A percentile compares a stretch with the other conserved stretches of the same genome.
phyloP scores from a whole-genome alignment of 2,329 filamentous ascomycete species.

The Colletotrichum tanaceti region DNA sequence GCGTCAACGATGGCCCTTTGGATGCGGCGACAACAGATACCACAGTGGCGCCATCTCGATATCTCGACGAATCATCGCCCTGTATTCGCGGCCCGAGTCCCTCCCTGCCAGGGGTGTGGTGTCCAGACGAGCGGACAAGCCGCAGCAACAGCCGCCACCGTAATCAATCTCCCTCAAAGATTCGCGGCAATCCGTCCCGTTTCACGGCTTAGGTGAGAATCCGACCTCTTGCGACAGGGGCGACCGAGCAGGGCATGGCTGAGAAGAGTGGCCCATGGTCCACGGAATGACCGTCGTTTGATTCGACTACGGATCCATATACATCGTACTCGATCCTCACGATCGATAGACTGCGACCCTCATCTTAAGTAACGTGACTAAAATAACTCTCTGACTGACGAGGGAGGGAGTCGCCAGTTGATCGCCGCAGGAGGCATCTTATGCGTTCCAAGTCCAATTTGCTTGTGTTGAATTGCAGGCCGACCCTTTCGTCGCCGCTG shows the following conservation, averaged over 20 bases:
- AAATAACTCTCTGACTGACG: slow-evolving; percentile 14
- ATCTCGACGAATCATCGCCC: slow-evolving; percentile 25
- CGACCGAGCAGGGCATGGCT: slow-evolving; percentile 23
- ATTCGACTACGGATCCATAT: slow-evolving; percentile 23
- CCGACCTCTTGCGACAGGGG: slow-evolving; percentile 9
- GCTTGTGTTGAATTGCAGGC: slow-evolving; percentile 1
- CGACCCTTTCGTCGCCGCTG: slow-evolving; percentile 14
- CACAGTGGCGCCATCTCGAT: slow-evolving; percentile 30
- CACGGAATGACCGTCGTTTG: slow-evolving; percentile 21
- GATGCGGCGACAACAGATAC: slow-evolving; percentile 18
- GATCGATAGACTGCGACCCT: slow-evolving; percentile 18
- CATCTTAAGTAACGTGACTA: neutral
- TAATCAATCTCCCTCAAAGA: slow-evolving; percentile 23
- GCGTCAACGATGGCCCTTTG: slow-evolving; percentile 29
- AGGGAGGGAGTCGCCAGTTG: slow-evolving; percentile 5
- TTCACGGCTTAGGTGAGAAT: slow-evolving; percentile 28
- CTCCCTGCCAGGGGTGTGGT: slow-evolving; percentile 7
- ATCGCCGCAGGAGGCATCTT: slow-evolving; percentile 25
- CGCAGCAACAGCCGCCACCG: slow-evolving; percentile 34
- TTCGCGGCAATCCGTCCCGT: slow-evolving; percentile 37
- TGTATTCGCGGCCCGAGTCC: slow-evolving; percentile 21
- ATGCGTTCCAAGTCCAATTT: slow-evolving; percentile 5
- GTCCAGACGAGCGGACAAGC: slow-evolving; percentile 18
- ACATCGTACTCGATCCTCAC: neutral
- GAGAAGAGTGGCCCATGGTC: neutral